A percentile compares a stretch with the other conserved stretches of the same genome.
Conservation (phyloP, 306 rosid species). For the Luffa acutangula region DNA sequence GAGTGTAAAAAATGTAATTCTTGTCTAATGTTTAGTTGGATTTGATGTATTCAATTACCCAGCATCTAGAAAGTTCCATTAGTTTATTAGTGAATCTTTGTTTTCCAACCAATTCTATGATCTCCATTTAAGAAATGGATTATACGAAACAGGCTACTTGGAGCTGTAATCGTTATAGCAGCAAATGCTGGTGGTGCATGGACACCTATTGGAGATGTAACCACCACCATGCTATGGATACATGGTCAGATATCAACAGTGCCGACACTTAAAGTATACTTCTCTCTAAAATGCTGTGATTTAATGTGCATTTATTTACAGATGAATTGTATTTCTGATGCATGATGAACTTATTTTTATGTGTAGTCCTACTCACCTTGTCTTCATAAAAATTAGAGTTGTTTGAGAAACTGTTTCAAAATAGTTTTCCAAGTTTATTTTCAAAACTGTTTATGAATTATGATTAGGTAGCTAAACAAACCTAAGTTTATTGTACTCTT, state of each 20-base stretch:
- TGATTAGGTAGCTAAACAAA: background rate
- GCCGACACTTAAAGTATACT: constrained; percentile 63
- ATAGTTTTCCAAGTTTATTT: too few species aligned
- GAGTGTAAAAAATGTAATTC: background rate
- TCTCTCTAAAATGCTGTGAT: background rate
- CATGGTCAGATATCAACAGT: constrained; percentile 87
- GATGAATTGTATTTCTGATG: background rate
- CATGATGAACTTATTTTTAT: background rate
- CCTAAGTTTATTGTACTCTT: background rate
- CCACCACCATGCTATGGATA: constrained; percentile 97
- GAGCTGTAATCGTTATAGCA: constrained; percentile 91
- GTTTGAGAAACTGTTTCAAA: background rate
- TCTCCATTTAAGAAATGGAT: constrained; percentile 16
- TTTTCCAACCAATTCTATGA: background rate
- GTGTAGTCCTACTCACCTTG: background rate
- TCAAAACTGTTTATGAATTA: too few species aligned
- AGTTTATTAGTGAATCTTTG: background rate
- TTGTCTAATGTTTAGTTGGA: background rate
- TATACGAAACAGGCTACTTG: constrained; percentile 66
- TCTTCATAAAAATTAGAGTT: background rate
- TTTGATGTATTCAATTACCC: background rate
- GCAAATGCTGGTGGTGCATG: constrained; percentile 99
- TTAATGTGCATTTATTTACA: background rate
- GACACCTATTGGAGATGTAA: constrained; percentile 98
- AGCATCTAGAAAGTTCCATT: background rate